Percentiles rank a stretch among this genome's conserved stretches.
Evolutionary conservation across 2,329 filamentous ascomycete species (phyloP).

Genomic region (Curvularia sp.): DNA sequence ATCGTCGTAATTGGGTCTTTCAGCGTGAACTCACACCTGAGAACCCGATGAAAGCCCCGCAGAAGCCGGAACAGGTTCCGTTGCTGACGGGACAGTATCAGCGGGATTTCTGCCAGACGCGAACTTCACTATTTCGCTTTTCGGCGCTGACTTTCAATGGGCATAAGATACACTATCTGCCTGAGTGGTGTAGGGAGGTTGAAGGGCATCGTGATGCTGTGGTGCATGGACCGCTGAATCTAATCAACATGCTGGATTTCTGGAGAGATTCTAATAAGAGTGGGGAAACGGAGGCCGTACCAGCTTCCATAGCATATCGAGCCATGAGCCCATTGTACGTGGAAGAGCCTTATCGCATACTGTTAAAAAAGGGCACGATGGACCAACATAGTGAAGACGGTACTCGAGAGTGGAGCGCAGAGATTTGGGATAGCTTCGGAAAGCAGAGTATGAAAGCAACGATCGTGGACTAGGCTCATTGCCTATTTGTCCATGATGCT

Average conservation of each 20-base stretch:
- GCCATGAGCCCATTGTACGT: constrained; percentile 46
- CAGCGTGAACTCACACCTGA: constrained; percentile 51
- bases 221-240: constrained; percentile 84
- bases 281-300: constrained; percentile 27
- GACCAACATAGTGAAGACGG: neutral
- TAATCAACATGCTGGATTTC: constrained; percentile 57
- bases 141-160: constrained; percentile 92
- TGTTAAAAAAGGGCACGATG: constrained; percentile 21
- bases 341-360: constrained; percentile 40
- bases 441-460: constrained; percentile 42
- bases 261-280: constrained; percentile 38
- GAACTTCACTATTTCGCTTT: constrained; percentile 83
- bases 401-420: constrained; percentile 28
- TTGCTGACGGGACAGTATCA: constrained; percentile 26
- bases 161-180: constrained; percentile 87
- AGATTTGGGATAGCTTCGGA: constrained; percentile 45
- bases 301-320: constrained; percentile 39
- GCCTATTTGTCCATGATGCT: neutral
- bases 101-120: constrained; percentile 69
- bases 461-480: constrained; percentile 29
- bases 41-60: constrained; percentile 46
- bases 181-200: constrained; percentile 69
- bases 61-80: constrained; percentile 27
- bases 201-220: constrained; percentile 80
- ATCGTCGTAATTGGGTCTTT: constrained; percentile 49